Evolutionary conservation across 345 rosid species (phyloP), one percentile per base, ranked within the genome.

Genomic region (Acer yangbiense): DNA sequence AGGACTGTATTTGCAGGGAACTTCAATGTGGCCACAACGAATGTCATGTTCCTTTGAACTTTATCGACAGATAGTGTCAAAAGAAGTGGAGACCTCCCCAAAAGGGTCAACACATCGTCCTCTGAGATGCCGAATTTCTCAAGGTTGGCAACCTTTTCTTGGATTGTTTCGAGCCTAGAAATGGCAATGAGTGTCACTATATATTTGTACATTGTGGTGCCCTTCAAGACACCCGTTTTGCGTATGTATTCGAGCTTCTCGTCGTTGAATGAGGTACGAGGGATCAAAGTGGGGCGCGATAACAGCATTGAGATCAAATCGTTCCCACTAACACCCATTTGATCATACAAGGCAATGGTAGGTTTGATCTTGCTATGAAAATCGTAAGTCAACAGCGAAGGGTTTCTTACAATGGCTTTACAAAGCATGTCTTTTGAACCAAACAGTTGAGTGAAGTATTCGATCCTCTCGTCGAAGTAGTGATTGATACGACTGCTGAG

Each of bases 1-100:
- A 90, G 80, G 39, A 92, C 85, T 11, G 82, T 76, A 27, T 68
- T 85, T 39, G 97, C 91, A 20, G 92, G 83, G 17, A 88, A 80
- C 79, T 87, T 92, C 89, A 91, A 85, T 14, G 85, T 86, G n/a
- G 88, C 96, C 14, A 91, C 52, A 10, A 94, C 69, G 70, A 84
- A 94, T 60, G 96, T 91, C 97, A 94, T 94, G 72, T 91, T 94
- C 83, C 97, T 89, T 76, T 94, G 95, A 73, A 94, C 91, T 84
- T 93, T 92, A 5, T 91, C 97, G 68, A 89, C 82, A 9, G 96
- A 93, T 9, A 92, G 44, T 9, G 97, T 89, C 77, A 94, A 81
- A 52, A 88, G 25, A 66, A 85, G 70, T 0, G 93, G 97, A 68
- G 87, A 87, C 48, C 83, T 84, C 16, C 97, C 97, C 6, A 86